Conservation (phyloP, 2,329 filamentous ascomycete species). For the Cercospora janseana region DNA sequence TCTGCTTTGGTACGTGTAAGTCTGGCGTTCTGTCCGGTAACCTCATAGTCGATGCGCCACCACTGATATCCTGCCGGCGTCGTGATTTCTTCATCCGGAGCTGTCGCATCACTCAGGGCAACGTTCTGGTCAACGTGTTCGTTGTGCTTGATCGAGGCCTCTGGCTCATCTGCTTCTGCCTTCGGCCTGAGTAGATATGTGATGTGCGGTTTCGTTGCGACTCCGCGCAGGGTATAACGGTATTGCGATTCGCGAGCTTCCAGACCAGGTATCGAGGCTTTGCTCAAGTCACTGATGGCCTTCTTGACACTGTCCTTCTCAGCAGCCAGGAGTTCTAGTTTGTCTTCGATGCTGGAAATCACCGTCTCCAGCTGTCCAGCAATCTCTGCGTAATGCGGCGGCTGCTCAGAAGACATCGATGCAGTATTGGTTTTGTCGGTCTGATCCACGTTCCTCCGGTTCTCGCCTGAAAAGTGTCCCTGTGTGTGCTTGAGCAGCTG, state of each 20-base stretch:
- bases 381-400: constrained; percentile 30
- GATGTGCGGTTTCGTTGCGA: constrained; percentile 57
- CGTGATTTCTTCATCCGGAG: constrained; percentile 35
- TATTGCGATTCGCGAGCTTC: constrained; percentile 39
- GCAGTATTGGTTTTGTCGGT: constrained; percentile 26
- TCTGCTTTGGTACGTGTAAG: constrained; percentile 35
- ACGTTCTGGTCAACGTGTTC: neutral
- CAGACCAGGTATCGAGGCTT: constrained; percentile 25
- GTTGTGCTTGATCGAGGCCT: neutral
- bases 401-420: constrained; percentile 19
- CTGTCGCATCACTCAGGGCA: neutral
- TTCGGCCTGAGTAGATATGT: constrained; percentile 54
- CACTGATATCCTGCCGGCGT: constrained; percentile 48
- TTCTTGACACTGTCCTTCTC: constrained; percentile 37
- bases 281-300: constrained; percentile 33
- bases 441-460: constrained; percentile 27
- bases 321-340: constrained; percentile 30
- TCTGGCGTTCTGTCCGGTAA: constrained; percentile 41
- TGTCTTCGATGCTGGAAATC: constrained; percentile 34
- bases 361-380: constrained; percentile 39
- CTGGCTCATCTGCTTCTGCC: constrained; percentile 2
- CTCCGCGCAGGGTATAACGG: constrained; percentile 57
- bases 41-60: constrained; percentile 56
- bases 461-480: constrained; percentile 35
- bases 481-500: constrained; percentile 39